Conservation (phyloP, 202 grass and related monocot species). For the Musa balbisiana region DNA sequence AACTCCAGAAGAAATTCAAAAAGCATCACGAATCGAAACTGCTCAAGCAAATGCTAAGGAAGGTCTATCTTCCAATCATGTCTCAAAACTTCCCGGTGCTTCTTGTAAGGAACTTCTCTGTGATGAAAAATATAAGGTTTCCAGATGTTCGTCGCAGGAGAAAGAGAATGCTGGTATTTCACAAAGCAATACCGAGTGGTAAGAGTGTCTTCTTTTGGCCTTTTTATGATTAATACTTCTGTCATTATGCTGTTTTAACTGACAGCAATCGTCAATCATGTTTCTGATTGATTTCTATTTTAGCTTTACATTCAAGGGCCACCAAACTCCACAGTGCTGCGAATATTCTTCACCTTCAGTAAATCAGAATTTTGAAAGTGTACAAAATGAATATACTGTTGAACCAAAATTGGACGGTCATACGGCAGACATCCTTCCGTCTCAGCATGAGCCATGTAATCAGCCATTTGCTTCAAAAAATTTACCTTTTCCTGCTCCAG, state of each 20-base stretch:
- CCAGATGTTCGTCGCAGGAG: conserved; percentile 20
- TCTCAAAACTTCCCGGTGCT: conserved; percentile 1
- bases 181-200: conserved; percentile 23
- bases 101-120: conserved; percentile 22
- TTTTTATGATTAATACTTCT: background rate
- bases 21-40: background rate
- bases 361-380: background rate
- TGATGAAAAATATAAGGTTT: conserved; percentile 25
- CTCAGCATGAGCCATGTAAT: background rate
- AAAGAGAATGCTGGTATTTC: conserved; percentile 25
- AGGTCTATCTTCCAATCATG: conserved; percentile 1
- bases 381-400: conserved; percentile 10
- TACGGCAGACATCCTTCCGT: conserved; percentile 11
- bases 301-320: conserved; percentile 30
- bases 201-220: background rate
- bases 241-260: background rate
- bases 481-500: conserved; percentile 61
- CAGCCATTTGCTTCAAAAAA: background rate
- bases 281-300: background rate
- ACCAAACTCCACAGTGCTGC: conserved; percentile 17
- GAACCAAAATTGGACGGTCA: background rate
- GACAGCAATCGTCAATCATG: conserved; percentile 1
- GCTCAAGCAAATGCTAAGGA: conserved; percentile 8
- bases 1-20: conserved; percentile 33
- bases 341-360: background rate